phyloP scores from a whole-genome alignment of 345 rosid species.

The Alliaria petiolata region DNA sequence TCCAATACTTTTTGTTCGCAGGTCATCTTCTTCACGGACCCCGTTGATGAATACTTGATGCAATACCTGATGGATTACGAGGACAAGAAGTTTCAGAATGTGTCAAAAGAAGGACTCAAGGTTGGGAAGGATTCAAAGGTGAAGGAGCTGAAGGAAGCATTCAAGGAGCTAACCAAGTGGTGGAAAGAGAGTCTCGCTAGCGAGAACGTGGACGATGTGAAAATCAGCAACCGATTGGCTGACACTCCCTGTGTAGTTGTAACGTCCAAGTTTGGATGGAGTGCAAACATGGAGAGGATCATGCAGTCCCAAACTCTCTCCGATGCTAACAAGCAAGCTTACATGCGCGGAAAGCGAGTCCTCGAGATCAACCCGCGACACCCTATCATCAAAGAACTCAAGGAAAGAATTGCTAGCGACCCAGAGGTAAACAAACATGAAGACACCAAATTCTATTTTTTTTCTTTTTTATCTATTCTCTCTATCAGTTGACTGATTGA shows the following conservation, averaged over 20 bases:
- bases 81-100: slow-evolving; percentile 91
- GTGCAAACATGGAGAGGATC: slow-evolving; percentile 97
- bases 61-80: slow-evolving; percentile 98
- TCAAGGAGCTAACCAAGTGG: slow-evolving; percentile 94
- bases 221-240: slow-evolving; percentile 83
- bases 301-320: slow-evolving; percentile 97
- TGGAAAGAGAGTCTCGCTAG: slow-evolving; percentile 75
- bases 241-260: slow-evolving; percentile 94
- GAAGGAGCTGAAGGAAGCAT: slow-evolving; percentile 88
- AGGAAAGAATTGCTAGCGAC: slow-evolving; percentile 70
- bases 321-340: slow-evolving; percentile 86
- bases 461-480: not conserved
- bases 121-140: slow-evolving; percentile 72
- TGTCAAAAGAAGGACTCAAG: slow-evolving; percentile 88
- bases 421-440: slow-evolving; percentile 56
- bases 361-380: slow-evolving; percentile 96
- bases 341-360: slow-evolving; percentile 92
- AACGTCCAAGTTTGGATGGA: slow-evolving; percentile 95
- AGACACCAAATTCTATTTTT: not conserved
- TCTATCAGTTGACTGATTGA: not conserved
- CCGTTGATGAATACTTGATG: slow-evolving; percentile 97
- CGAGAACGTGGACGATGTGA: slow-evolving; percentile 91
- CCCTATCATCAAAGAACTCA: slow-evolving; percentile 93
- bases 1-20: slow-evolving; percentile 29
- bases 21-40: slow-evolving; percentile 98